Base-by-base conservation (phyloP, 441 rosid genomes). In the Bruguiera hainesii region DNA sequence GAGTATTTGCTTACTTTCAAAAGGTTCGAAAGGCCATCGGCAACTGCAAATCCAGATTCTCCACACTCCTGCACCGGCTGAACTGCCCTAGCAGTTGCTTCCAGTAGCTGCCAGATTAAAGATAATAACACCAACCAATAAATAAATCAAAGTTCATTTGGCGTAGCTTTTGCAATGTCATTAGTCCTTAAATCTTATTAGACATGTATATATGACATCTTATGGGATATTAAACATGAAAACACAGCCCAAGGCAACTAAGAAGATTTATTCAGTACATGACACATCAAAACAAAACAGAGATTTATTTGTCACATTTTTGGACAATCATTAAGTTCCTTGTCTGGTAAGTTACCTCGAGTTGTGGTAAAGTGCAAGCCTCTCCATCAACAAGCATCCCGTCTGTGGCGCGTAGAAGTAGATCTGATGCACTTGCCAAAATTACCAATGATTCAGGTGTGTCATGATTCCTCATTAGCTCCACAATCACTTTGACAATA, bases 341-440 rank as follows among this genome's bases (percentile, higher is more conserved):
- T 46, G 30, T 39, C 6, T 16, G 10, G 20, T 11, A 28, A 25
- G 37, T 66, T 82, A 91, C 99, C 97, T 95, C 99, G 16, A 95
- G 84, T 72, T 95, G 98, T 11, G 98, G 99, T 77, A 89, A 79
- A 51, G 99, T 95, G 81, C 99, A 91, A 74, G 97, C 99, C 83
- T 95, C 99, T 59, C 98, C 99, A 67, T 95, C 98, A 42, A 95
- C 94, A 62, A 95, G 99, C 91, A 95, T 84, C 51, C 99, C 99
- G 73, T 95, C 99, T 35, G 99, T 95, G 31, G 99, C 97, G 3
- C 98, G 94, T 51, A 95, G 81, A 77, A 95, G 99, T 53, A 95
- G 85, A 80, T 95, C 99, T 6, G 98, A 95, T 11, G 99, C 95
- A 69, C 96, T 95, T 42, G 99, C 94, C 42, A 95, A 75, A 73